Evolutionary conservation across 805 yeast genomes (phyloP).

Genomic region (Candida cerambycidarum): DNA sequence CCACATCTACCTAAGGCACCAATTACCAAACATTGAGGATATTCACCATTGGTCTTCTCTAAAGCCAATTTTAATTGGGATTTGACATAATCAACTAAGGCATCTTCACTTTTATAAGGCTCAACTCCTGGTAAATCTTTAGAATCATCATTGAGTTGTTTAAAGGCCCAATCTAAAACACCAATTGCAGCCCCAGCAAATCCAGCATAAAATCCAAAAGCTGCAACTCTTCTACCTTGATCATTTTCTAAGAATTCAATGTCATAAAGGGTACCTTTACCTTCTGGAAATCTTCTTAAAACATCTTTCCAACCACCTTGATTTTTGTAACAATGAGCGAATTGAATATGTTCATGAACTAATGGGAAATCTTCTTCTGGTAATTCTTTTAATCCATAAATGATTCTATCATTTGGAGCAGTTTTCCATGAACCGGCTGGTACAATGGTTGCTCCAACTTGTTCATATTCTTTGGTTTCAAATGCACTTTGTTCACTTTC

Average conservation of each 20-base stretch:
- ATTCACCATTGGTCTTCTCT: constrained; percentile 56
- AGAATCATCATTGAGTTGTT: constrained; percentile 66
- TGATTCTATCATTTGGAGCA: constrained; percentile 89
- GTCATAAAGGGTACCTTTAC: constrained; percentile 89
- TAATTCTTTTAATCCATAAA: constrained; percentile 91
- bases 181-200: constrained; percentile 99
- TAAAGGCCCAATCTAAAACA: constrained; percentile 89
- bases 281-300: constrained; percentile 81
- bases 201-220: constrained; percentile 99
- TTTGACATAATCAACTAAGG: constrained; percentile 70
- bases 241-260: constrained; percentile 93
- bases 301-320: constrained; percentile 98
- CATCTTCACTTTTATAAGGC: constrained; percentile 75
- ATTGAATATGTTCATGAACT: constrained; percentile 94
- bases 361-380: constrained; percentile 93
- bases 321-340: constrained; percentile 97
- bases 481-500: constrained; percentile 83
- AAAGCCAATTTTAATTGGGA: constrained; percentile 55
- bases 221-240: constrained; percentile 97
- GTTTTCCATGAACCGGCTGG: constrained; percentile 91
- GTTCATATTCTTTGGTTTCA: constrained; percentile 67
- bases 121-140: constrained; percentile 75
- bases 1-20: constrained; percentile 99
- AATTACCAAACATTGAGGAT: constrained; percentile 82
- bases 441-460: constrained; percentile 83